These are phyloP conservation scores for Pisolithus sp. DNA, from an alignment of 768 basidiomycete genomes.

Conservation along the genomic window DNA sequence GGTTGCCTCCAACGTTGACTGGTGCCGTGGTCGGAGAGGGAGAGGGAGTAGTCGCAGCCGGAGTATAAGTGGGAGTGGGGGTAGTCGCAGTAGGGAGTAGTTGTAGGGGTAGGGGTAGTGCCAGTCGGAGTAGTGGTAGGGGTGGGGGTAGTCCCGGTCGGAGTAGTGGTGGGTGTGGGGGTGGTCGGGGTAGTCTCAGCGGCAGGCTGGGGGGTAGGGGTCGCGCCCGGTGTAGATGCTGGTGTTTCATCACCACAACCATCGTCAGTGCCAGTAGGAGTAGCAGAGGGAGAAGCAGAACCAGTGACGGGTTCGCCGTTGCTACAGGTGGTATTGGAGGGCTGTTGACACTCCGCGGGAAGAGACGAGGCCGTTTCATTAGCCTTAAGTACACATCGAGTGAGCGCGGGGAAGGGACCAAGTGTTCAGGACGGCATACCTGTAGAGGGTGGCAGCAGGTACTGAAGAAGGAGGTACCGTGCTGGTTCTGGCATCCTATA, in stretches of 20 bases:
- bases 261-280: conserved; percentile 22
- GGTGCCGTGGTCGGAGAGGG: neutral
- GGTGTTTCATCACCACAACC: conserved; percentile 30
- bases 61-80: conserved; percentile 6
- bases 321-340: conserved; percentile 26
- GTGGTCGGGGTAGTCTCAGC: conserved; percentile 8
- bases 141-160: neutral
- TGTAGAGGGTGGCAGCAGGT: conserved; percentile 67
- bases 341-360: conserved; percentile 46
- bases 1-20: neutral
- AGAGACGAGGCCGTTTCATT: conserved; percentile 45
- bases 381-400: conserved; percentile 28
- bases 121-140: conserved; percentile 1
- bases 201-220: conserved; percentile 8
- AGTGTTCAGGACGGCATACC: conserved; percentile 27
- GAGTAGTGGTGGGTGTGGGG: conserved; percentile 6
- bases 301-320: conserved; percentile 8
- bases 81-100: conserved; percentile 2
- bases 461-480: conserved; percentile 53
- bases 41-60: conserved; percentile 1
- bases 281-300: conserved; percentile 17
- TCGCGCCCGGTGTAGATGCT: conserved; percentile 8
- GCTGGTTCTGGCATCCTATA: conserved; percentile 43
- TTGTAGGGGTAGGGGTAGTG: conserved; percentile 1
- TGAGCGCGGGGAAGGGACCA: neutral